Evolutionary conservation across 1,139 yeast genomes (phyloP).

Genomic region (Diutina sp.): DNA sequence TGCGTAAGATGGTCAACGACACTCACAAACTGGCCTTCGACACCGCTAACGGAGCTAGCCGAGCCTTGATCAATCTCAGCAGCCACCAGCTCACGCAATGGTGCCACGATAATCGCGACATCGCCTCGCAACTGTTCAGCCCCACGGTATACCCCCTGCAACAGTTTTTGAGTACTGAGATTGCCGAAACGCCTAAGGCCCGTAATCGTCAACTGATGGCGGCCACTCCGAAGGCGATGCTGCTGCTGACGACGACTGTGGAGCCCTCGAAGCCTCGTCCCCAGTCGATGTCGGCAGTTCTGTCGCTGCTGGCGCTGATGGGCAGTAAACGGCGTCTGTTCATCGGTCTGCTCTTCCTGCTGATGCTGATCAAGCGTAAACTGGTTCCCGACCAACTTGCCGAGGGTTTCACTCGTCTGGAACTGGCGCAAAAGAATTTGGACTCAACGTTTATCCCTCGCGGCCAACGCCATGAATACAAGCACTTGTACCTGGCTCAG

Average conservation of each 20-base stretch:
- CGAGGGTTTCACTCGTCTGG: not conserved
- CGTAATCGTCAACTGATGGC: too few species aligned
- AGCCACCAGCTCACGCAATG: not conserved
- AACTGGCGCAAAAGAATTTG: conserved; percentile 1
- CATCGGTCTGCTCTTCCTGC: not conserved
- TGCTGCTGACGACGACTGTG: not conserved
- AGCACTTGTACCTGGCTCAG: not conserved
- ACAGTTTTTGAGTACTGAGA: not conserved
- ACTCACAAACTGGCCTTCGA: not conserved
- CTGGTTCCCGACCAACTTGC: not conserved
- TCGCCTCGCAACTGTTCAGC: not conserved
- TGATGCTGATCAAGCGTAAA: not conserved
- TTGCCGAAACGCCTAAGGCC: too few species aligned
- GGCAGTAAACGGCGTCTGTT: not conserved
- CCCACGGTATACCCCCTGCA: not conserved
- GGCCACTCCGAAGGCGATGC: too few species aligned
- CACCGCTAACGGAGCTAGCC: not conserved
- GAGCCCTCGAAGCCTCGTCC: not conserved
- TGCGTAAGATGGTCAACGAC: not conserved
- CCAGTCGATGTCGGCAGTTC: not conserved
- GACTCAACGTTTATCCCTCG: not conserved
- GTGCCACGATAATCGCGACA: not conserved
- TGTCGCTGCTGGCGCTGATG: not conserved
- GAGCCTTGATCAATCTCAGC: not conserved
- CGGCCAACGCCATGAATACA: not conserved